Evolutionary conservation across 2,329 filamentous ascomycete species (phyloP).

Genomic region (Phialocephala subalpina): DNA sequence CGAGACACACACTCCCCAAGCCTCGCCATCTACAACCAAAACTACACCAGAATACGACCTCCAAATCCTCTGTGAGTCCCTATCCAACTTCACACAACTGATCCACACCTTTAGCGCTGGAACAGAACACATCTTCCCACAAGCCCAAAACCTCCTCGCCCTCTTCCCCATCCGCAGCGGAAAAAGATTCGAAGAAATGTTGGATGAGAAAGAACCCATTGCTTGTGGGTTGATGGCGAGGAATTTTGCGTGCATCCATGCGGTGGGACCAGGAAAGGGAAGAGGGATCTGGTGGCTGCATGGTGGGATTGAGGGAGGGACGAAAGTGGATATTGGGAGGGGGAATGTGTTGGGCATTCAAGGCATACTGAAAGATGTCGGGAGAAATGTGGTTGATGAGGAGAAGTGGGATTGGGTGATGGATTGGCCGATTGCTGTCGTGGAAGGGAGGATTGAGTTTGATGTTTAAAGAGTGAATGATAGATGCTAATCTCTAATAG

Average conservation of each 20-base stretch:
- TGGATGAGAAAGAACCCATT: background rate
- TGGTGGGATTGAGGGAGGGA: background rate
- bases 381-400: background rate
- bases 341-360: slow-evolving; percentile 8
- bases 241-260: no score
- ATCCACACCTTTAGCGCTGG: background rate
- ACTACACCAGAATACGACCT: no score
- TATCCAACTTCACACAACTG: background rate
- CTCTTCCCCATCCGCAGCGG: background rate
- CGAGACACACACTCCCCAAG: background rate
- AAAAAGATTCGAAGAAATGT: background rate
- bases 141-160: background rate
- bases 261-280: background rate
- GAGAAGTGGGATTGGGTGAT: background rate
- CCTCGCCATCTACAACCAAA: background rate
- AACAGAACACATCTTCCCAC: background rate
- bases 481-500: no score
- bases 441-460: slow-evolving; percentile 10
- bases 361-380: background rate
- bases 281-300: slow-evolving; percentile 5
- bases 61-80: background rate
- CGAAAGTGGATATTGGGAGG: background rate
- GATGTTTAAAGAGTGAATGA: background rate
- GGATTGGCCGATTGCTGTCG: slow-evolving; percentile 3
- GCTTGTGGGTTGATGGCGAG: background rate